Base-by-base conservation (phyloP, 352 stramenopile genomes). In the Thalassiosira gravida region DNA sequence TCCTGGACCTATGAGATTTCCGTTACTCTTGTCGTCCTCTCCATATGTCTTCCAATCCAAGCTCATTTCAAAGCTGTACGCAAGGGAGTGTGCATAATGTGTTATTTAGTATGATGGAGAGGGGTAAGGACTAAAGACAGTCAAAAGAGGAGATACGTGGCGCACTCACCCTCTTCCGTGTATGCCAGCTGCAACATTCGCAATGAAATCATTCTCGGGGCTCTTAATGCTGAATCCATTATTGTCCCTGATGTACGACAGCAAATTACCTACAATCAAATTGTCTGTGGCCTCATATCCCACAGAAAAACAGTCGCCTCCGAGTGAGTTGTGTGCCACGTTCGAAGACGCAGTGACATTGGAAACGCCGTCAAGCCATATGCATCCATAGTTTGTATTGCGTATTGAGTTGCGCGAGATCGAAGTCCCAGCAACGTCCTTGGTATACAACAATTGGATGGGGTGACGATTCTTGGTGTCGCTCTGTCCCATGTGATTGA, bases 401-500 rank as follows among this genome's bases (percentile, higher is more conserved):
- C 66, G 77, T 13, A 89, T 82, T 1, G 70, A 66, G 47, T 89
- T 89, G 18, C 64, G 62, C 14, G 71, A 66, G 30, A 89, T 72
- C n/a, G 50, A 75, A 35, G 72, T 39, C 32, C 81, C 81, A 29
- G 56, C n/a, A 2, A 83, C 53, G 46, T 74, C 24, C 3, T 61
- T 52, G 29, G 68, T 77, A 55, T 82, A 89, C 13, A 84, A 57
- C 5, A 89, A 75, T 47, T 86, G 72, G 8, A 86, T 53, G 1
- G 73, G 32, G 47, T 77, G 79, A 11, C 75, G 66, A 65, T 88
- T 84, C 53, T 73, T 83, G 13, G 22, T 55, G 22, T 61, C 6
- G 11, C 67, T 25, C 46, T 86, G 82, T 39, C 82, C 82, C 82
- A 89, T 89, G 16, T 87, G 74, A n/a, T 16, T 66, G 46, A 89